phyloP scores from a whole-genome alignment of 202 grass and related monocot genomes.

The Schoenoplectus tabernaemontani region DNA sequence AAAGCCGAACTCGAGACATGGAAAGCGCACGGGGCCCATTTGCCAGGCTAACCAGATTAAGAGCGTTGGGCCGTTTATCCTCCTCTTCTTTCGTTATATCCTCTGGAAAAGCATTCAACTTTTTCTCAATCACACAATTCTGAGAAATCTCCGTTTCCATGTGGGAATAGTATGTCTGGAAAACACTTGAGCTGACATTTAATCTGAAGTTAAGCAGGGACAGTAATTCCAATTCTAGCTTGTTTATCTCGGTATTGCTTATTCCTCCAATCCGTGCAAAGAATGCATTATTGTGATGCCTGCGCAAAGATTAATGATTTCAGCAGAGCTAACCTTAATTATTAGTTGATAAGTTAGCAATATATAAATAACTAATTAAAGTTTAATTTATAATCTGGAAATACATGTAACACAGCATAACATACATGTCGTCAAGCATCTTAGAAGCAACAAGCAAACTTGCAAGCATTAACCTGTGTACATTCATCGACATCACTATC shows the following conservation, averaged over 20 bases:
- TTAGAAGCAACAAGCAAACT: conserved; percentile 86
- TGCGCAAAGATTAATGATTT: conserved; percentile 17
- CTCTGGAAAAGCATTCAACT: not conserved
- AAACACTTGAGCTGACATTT: conserved; percentile 40
- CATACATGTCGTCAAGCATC: conserved; percentile 83
- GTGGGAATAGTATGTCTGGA: conserved; percentile 49
- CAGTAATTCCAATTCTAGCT: conserved; percentile 77
- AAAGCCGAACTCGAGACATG: conserved; percentile 23
- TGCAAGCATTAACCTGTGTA: conserved; percentile 68
- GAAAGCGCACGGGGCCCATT: conserved; percentile 19
- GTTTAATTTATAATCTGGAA: not conserved
- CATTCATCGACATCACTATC: conserved; percentile 56
- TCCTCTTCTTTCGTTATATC: not conserved
- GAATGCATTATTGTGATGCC: conserved; percentile 94
- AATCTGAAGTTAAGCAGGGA: conserved; percentile 56
- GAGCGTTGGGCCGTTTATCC: not conserved
- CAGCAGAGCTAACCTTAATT: not conserved
- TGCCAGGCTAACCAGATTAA: not conserved
- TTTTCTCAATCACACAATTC: not conserved
- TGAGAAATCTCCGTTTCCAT: conserved; percentile 42
- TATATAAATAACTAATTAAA: not conserved
- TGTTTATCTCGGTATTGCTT: conserved; percentile 81
- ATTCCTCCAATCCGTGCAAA: conserved; percentile 87
- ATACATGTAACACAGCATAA: not conserved
- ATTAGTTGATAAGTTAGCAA: not conserved